phyloP scores from a whole-genome alignment of 441 rosid species.

The Populus hybrid region DNA sequence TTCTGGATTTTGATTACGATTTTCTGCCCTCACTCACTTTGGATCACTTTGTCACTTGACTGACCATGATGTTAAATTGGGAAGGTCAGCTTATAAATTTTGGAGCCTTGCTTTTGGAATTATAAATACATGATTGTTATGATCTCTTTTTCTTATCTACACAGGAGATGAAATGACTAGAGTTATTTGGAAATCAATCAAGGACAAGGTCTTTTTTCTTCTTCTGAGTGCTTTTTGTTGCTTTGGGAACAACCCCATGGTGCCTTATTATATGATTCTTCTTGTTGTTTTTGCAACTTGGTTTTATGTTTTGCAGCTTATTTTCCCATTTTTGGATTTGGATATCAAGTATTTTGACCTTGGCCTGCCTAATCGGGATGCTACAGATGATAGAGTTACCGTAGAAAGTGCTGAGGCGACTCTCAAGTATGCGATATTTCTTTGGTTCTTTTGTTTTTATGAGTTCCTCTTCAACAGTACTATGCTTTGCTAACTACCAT shows the following conservation, averaged over 20 bases:
- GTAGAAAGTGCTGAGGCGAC: constrained; percentile 94
- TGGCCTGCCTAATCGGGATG: constrained; percentile 86
- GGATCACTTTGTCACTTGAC: not conserved
- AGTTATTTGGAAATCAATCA: constrained; percentile 72
- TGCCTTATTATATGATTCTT: not conserved
- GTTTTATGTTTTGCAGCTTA: constrained; percentile 45
- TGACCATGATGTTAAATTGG: not conserved
- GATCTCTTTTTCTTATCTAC: not conserved
- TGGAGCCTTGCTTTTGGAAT: not conserved
- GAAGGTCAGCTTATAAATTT: not conserved
- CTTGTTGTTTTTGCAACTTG: not conserved
- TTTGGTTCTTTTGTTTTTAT: not conserved
- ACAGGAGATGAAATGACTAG: constrained; percentile 93
- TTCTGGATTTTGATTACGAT: not conserved
- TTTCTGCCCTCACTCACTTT: not conserved
- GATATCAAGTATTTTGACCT: constrained; percentile 96
- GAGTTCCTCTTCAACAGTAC: not conserved
- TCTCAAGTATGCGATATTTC: constrained; percentile 42
- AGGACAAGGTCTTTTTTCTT: constrained; percentile 54
- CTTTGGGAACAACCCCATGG: not conserved
- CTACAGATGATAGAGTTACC: constrained; percentile 86
- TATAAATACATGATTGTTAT: not conserved
- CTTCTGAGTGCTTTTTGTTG: not conserved
- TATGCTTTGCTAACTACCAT: not conserved
- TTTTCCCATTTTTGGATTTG: constrained; percentile 87